A percentile compares a stretch with the other conserved stretches of the same genome.
phyloP scores from a whole-genome alignment of 148 eudicot genomes.

The Agrostemma githago region DNA sequence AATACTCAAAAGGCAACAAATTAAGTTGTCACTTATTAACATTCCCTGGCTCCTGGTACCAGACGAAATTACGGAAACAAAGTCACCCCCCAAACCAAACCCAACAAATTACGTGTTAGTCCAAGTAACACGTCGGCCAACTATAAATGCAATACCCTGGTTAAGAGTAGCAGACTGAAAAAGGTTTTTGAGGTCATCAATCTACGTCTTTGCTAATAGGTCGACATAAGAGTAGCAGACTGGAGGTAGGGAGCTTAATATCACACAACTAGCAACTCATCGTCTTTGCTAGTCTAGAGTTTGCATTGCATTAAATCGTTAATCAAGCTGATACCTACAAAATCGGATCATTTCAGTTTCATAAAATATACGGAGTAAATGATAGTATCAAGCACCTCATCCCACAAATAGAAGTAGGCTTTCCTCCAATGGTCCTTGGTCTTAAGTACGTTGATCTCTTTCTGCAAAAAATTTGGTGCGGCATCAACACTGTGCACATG shows the following conservation, averaged over 20 bases:
- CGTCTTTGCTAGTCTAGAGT: background rate
- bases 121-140: too few species aligned
- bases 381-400: constrained; percentile 65
- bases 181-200: too few species aligned
- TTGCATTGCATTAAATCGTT: background rate
- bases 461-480: constrained; percentile 60
- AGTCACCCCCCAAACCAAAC: too few species aligned
- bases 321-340: background rate
- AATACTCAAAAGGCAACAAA: too few species aligned
- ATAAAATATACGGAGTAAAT: background rate
- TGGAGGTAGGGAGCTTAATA: background rate
- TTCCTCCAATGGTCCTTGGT: constrained; percentile 84
- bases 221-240: too few species aligned
- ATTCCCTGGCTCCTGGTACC: too few species aligned
- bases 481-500: constrained; percentile 60
- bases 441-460: constrained; percentile 68
- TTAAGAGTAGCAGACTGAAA: too few species aligned
- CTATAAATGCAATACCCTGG: too few species aligned
- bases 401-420: constrained; percentile 97
- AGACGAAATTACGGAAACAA: too few species aligned
- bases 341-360: background rate
- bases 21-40: too few species aligned
- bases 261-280: background rate
- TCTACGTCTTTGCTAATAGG: too few species aligned
- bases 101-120: too few species aligned